These are phyloP conservation scores for Ricinus communis DNA, from an alignment of 345 rosid genomes.

Conservation along the genomic window DNA sequence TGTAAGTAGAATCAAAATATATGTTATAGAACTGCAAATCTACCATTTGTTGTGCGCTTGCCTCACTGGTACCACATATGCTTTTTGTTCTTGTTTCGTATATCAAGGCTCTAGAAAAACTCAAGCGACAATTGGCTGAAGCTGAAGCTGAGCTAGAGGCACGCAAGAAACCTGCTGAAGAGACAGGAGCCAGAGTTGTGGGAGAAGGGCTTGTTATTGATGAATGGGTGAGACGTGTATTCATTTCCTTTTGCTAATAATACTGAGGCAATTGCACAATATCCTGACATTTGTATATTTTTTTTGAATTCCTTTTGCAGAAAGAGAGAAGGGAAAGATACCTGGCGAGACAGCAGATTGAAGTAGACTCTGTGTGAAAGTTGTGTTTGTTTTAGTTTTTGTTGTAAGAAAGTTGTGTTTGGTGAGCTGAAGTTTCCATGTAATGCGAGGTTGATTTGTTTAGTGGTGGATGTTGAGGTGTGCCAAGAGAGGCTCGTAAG, in stretches of 20 bases:
- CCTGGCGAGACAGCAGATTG: slow-evolving; percentile 34
- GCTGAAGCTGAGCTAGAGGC: slow-evolving; percentile 36
- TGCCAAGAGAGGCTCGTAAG: slow-evolving; percentile 6
- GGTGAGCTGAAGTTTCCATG: slow-evolving; percentile 17
- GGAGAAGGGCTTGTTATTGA: slow-evolving; percentile 37
- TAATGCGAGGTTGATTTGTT: slow-evolving; percentile 7
- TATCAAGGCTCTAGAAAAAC: slow-evolving; percentile 31
- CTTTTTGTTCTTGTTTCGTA: neutral
- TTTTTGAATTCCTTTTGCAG: slow-evolving; percentile 11
- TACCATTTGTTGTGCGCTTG: too few species aligned
- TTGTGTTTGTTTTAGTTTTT: slow-evolving; percentile 2
- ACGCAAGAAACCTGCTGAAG: slow-evolving; percentile 34
- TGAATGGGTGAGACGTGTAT: slow-evolving; percentile 30
- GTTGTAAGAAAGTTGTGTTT: slow-evolving; percentile 9
- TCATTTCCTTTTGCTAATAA: neutral
- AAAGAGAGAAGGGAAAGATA: slow-evolving; percentile 37
- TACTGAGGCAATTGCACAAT: neutral
- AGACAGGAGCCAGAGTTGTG: slow-evolving; percentile 20
- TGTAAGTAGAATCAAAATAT: slow-evolving; percentile 44
- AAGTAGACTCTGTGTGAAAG: slow-evolving; percentile 40
- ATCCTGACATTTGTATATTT: neutral
- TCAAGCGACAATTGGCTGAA: slow-evolving; percentile 31
- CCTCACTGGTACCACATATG: too few species aligned
- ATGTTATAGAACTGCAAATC: too few species aligned
- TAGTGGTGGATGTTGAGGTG: neutral